Percentiles rank a stretch among this genome's conserved stretches.
Evolutionary conservation across 805 yeast species (phyloP).

Genomic region (Jamesozyma piceae): DNA sequence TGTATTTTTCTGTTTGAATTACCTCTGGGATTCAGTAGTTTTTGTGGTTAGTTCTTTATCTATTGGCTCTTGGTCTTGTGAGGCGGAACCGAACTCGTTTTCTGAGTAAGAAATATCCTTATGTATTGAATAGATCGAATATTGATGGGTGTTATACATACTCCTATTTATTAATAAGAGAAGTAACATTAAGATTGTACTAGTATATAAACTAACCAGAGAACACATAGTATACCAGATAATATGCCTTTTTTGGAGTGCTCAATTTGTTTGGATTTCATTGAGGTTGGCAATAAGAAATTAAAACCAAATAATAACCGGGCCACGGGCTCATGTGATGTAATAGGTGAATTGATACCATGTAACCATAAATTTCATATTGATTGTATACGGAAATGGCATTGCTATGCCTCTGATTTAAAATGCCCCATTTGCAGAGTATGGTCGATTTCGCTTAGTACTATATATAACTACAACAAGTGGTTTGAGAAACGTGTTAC

Average conservation of each 20-base stretch:
- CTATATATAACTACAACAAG: slow-evolving; percentile 6
- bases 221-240: too few species aligned
- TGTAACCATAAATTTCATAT: slow-evolving; percentile 53
- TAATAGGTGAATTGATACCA: slow-evolving; percentile 29
- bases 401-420: slow-evolving; percentile 15
- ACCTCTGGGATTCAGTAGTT: background rate
- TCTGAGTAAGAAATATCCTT: background rate
- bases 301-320: background rate
- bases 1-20: background rate
- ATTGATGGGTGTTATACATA: background rate
- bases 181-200: too few species aligned
- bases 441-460: slow-evolving; percentile 8
- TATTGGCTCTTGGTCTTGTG: background rate
- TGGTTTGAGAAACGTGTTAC: background rate
- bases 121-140: background rate
- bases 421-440: slow-evolving; percentile 26
- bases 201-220: too few species aligned
- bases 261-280: slow-evolving; percentile 49
- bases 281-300: slow-evolving; percentile 6
- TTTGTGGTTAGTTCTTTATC: background rate
- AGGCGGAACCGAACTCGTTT: background rate
- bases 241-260: slow-evolving; percentile 31
- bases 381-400: slow-evolving; percentile 50
- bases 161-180: too few species aligned
- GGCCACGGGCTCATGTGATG: slow-evolving; percentile 11